Conservation (phyloP, 139 green algal species). For the Ostreobium quekettii region DNA sequence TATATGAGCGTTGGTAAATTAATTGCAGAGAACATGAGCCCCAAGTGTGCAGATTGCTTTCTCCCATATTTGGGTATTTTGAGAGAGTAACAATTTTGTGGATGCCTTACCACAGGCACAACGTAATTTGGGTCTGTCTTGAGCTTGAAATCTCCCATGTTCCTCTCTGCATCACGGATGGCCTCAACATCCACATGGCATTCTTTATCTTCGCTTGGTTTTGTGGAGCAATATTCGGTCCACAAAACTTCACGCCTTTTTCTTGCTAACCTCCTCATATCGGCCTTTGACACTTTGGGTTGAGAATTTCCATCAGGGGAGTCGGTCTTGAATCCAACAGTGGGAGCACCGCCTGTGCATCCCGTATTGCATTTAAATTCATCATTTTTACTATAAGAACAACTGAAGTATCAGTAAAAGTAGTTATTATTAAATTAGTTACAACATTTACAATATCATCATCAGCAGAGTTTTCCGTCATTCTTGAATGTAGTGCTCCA, state of each 20-base stretch:
- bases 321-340: neutral
- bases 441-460: no score
- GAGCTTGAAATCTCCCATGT: conserved; percentile 74
- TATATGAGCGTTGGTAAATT: no score
- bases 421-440: no score
- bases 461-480: no score
- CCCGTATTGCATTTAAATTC: no score
- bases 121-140: conserved; percentile 67
- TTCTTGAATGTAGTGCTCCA: no score
- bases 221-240: conserved; percentile 53
- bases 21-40: no score
- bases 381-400: no score
- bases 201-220: conserved; percentile 52
- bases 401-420: no score
- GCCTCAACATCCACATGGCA: conserved; percentile 47
- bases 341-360: no score
- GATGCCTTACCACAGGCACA: conserved; percentile 40
- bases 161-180: conserved; percentile 42
- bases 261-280: conserved; percentile 44
- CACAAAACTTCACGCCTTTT: conserved; percentile 57
- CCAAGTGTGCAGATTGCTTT: no score
- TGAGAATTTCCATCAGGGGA: neutral
- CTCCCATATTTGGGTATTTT: conserved; percentile 3
- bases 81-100: neutral
- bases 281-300: conserved; percentile 33